These are phyloP conservation scores for Leccinum boreale DNA, from an alignment of 768 basidiomycete species.

Conservation along the genomic window DNA sequence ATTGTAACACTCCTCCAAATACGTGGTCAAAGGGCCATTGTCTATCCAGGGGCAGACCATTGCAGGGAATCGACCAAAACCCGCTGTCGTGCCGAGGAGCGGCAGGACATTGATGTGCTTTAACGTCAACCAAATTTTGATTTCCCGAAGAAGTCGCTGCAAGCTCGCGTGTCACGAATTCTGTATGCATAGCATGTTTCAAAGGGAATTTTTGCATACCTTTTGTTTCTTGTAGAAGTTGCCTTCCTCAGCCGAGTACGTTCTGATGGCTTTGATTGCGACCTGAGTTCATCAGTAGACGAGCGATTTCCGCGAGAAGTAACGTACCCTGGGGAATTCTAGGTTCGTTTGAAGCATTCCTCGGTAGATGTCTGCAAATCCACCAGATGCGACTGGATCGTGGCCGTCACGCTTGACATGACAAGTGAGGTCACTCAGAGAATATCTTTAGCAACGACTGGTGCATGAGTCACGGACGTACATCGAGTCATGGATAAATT, in stretches of 20 bases:
- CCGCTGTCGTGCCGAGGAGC: slow-evolving; percentile 15
- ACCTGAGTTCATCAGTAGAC: slow-evolving; percentile 2
- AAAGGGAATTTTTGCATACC: neutral
- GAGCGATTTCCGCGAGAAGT: too few relatives aligned
- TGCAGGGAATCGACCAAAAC: slow-evolving; percentile 27
- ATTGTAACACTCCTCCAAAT: slow-evolving; percentile 14
- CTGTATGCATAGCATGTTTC: neutral
- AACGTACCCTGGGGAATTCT: slow-evolving; percentile 2
- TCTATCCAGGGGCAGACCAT: slow-evolving; percentile 31
- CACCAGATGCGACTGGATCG: slow-evolving; percentile 14
- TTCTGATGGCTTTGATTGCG: slow-evolving; percentile 18
- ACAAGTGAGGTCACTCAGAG: slow-evolving; percentile 6
- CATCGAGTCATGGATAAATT: neutral
- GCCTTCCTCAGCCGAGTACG: slow-evolving; percentile 9
- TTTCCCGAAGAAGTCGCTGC: slow-evolving; percentile 28
- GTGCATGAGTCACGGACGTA: neutral
- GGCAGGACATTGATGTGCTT: slow-evolving; percentile 24
- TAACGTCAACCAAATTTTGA: slow-evolving; percentile 26
- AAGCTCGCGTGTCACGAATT: neutral
- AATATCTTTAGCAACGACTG: neutral
- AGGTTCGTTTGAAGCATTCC: slow-evolving; percentile 9
- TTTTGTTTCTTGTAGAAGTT: slow-evolving; percentile 12
- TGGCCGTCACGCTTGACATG: slow-evolving; percentile 6
- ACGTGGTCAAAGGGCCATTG: slow-evolving; percentile 19
- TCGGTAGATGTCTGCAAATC: slow-evolving; percentile 16